phyloP scores from a whole-genome alignment of 805 yeast species.

The Ogataea angusta region DNA sequence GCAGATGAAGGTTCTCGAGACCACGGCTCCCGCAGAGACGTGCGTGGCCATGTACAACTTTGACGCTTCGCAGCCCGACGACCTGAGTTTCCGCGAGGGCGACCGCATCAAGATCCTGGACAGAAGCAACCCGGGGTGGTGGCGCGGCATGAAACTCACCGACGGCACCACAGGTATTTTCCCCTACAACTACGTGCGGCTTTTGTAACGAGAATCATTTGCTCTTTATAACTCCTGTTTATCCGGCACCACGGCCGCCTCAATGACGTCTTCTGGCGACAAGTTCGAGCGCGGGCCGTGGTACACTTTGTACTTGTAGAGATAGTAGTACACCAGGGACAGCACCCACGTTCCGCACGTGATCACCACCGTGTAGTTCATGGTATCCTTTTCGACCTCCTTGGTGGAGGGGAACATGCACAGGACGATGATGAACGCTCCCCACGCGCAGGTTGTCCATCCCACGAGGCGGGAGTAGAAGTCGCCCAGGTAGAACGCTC shows the following conservation, averaged over 20 bases:
- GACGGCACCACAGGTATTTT: conserved; percentile 42
- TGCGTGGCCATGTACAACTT: conserved; percentile 43
- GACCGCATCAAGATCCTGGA: conserved; percentile 41
- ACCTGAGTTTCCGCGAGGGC: conserved; percentile 41
- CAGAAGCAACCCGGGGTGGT: conserved; percentile 43
- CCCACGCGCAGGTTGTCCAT: conserved; percentile 47
- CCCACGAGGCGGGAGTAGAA: conserved; percentile 42
- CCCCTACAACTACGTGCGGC: conserved; percentile 45
- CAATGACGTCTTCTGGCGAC: conserved; percentile 15
- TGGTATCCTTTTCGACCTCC: conserved; percentile 40
- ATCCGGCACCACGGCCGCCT: conserved; percentile 1
- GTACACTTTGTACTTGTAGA: conserved; percentile 51
- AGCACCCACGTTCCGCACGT: conserved; percentile 59
- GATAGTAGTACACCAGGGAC: conserved; percentile 46
- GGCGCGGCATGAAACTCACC: conserved; percentile 40
- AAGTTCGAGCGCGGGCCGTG: conserved; percentile 45
- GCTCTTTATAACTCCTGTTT: not conserved
- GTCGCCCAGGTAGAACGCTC: conserved; percentile 62
- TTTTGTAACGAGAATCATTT: conserved; percentile 1
- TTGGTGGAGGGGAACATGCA: conserved; percentile 57
- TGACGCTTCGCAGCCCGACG: conserved; percentile 36
- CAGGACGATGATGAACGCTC: conserved; percentile 50
- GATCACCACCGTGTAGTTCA: conserved; percentile 71
- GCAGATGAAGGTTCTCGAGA: conserved; percentile 18
- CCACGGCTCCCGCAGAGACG: conserved; percentile 12